These are phyloP conservation scores for Hericium alpestre DNA, from an alignment of 768 basidiomycete species.

Conservation along the genomic window DNA sequence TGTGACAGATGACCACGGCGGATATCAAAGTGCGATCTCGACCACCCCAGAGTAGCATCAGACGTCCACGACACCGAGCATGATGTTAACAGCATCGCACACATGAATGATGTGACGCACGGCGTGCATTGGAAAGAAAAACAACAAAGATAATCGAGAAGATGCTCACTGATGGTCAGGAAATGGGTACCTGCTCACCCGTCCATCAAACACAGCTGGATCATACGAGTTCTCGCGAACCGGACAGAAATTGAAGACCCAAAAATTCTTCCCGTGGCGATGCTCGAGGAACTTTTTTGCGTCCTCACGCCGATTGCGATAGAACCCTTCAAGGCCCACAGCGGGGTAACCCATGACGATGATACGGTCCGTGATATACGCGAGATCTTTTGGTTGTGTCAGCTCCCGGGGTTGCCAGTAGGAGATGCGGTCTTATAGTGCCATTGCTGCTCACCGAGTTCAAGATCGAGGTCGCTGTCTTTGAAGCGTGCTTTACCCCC, in stretches of 20 bases:
- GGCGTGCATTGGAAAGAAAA: not conserved
- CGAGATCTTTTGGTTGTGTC: conserved; percentile 31
- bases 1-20: too few species aligned
- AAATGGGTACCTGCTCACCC: conserved; percentile 79
- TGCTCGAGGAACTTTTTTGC: conserved; percentile 65
- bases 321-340: conserved; percentile 63
- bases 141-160: not conserved
- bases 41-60: too few species aligned
- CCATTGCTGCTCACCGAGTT: conserved; percentile 41
- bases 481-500: conserved; percentile 71
- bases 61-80: too few species aligned
- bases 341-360: conserved; percentile 85
- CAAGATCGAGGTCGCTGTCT: conserved; percentile 55
- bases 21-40: too few species aligned
- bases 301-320: conserved; percentile 70
- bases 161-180: conserved; percentile 77
- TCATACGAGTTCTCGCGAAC: conserved; percentile 73
- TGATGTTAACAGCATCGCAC: too few species aligned
- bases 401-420: not conserved
- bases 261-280: conserved; percentile 66
- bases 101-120: too few species aligned
- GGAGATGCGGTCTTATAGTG: not conserved
- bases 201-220: conserved; percentile 51
- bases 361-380: conserved; percentile 63
- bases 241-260: conserved; percentile 88